These are phyloP conservation scores for Ogataea allantospora DNA, from an alignment of 805 yeast genomes.

Conservation along the genomic window DNA sequence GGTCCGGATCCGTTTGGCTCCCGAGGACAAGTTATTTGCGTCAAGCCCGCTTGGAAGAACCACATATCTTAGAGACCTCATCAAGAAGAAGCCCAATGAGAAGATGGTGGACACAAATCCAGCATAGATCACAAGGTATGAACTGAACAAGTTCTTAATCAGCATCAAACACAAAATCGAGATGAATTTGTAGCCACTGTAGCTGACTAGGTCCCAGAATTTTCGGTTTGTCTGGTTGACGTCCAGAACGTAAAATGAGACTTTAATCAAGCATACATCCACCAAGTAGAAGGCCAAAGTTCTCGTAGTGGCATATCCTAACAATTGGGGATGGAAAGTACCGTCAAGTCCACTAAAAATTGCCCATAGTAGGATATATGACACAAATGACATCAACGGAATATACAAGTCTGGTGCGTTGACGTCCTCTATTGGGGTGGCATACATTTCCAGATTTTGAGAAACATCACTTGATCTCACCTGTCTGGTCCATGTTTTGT, in stretches of 20 bases:
- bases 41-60: slow-evolving; percentile 61
- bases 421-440: slow-evolving; percentile 79
- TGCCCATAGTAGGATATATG: slow-evolving; percentile 83
- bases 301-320: slow-evolving; percentile 84
- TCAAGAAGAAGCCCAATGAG: slow-evolving; percentile 62
- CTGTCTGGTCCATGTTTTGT: slow-evolving; percentile 77
- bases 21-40: slow-evolving; percentile 58
- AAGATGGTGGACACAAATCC: slow-evolving; percentile 44
- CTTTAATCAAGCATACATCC: slow-evolving; percentile 72
- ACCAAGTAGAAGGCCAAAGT: slow-evolving; percentile 77
- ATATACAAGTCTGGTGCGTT: slow-evolving; percentile 97
- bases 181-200: slow-evolving; percentile 92
- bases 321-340: slow-evolving; percentile 86
- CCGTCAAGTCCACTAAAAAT: slow-evolving; percentile 83
- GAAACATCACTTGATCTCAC: slow-evolving; percentile 35
- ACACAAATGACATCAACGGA: slow-evolving; percentile 89
- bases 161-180: slow-evolving; percentile 63
- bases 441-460: slow-evolving; percentile 43
- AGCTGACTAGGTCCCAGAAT: slow-evolving; percentile 80
- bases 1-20: slow-evolving; percentile 74
- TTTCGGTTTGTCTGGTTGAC: slow-evolving; percentile 53
- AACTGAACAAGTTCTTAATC: slow-evolving; percentile 41
- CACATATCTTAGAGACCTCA: slow-evolving; percentile 68
- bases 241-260: slow-evolving; percentile 78
- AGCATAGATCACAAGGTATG: slow-evolving; percentile 39